phyloP scores from a whole-genome alignment of 2,329 filamentous ascomycete genomes.

The Escovopsis weberi region DNA sequence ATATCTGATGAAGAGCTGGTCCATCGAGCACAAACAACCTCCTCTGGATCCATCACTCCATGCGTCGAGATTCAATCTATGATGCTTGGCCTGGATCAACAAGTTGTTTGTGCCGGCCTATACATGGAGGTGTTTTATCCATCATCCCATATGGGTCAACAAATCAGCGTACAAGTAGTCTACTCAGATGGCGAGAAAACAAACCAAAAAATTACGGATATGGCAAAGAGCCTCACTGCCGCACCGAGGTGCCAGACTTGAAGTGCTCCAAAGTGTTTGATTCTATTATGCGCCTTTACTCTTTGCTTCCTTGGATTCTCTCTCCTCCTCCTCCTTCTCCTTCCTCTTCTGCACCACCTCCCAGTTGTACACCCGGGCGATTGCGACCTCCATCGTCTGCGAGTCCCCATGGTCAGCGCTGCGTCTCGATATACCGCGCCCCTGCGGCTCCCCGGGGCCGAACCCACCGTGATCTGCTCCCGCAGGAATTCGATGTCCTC shows the following conservation, averaged over 20 bases:
- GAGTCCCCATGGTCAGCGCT: neutral
- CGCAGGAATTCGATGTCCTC: constrained; percentile 92
- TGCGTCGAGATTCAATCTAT: too few relatives aligned
- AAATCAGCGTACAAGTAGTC: too few relatives aligned
- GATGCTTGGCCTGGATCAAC: too few relatives aligned
- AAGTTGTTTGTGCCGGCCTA: too few relatives aligned
- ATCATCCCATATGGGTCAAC: too few relatives aligned
- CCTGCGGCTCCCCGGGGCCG: constrained; percentile 26
- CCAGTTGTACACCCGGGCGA: constrained; percentile 98
- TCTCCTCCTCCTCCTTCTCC: constrained; percentile 57
- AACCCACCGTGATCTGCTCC: constrained; percentile 82
- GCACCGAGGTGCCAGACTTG: neutral
- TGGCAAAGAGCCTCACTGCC: too few relatives aligned
- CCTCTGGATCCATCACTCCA: too few relatives aligned
- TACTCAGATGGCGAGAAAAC: too few relatives aligned
- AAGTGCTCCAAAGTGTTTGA: constrained; percentile 2
- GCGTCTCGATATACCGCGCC: neutral
- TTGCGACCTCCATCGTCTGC: constrained; percentile 93
- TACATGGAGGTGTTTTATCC: too few relatives aligned
- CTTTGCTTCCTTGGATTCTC: constrained; percentile 24
- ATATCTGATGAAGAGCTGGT: too few relatives aligned
- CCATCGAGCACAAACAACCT: too few relatives aligned
- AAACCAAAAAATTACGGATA: too few relatives aligned
- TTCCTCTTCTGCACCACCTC: constrained; percentile 92
- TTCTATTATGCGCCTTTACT: constrained; percentile 15